Percentiles rank a stretch among this genome's conserved stretches.
These are phyloP conservation scores for Chytriomyces sp. DNA, from an alignment of 192 early-diverging fungal species.

Conservation along the genomic window DNA sequence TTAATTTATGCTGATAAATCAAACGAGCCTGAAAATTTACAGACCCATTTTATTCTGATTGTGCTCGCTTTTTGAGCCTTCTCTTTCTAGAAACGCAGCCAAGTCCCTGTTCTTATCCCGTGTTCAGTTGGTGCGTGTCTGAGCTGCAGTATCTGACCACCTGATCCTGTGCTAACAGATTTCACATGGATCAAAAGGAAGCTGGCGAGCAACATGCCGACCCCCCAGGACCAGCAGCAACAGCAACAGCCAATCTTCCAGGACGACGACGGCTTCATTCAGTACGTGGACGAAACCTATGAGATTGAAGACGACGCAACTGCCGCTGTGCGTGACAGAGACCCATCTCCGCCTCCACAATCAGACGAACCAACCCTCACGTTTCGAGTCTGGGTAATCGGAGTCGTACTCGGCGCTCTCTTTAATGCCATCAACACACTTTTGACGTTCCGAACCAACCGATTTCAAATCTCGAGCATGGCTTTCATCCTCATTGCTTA, in stretches of 20 bases:
- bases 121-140: too few relatives aligned
- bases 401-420: constrained; percentile 25
- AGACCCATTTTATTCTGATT: too few relatives aligned
- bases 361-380: constrained; percentile 50
- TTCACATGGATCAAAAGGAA: too few relatives aligned
- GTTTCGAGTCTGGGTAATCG: constrained; percentile 48
- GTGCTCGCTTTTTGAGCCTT: too few relatives aligned
- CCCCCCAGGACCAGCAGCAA: neutral
- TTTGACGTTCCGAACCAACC: constrained; percentile 7
- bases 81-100: too few relatives aligned
- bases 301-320: neutral
- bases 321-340: too few relatives aligned
- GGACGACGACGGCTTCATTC: neutral
- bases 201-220: too few relatives aligned
- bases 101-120: too few relatives aligned
- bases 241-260: neutral
- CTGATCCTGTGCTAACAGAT: too few relatives aligned
- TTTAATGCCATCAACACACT: constrained; percentile 12
- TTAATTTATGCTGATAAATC: too few relatives aligned
- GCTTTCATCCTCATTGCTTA: neutral
- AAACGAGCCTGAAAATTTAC: too few relatives aligned
- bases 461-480: neutral
- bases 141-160: too few relatives aligned
- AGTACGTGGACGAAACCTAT: neutral
- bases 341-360: neutral